Evolutionary conservation across 805 yeast species (phyloP).

Genomic region (Metschnikowia amazonensis): DNA sequence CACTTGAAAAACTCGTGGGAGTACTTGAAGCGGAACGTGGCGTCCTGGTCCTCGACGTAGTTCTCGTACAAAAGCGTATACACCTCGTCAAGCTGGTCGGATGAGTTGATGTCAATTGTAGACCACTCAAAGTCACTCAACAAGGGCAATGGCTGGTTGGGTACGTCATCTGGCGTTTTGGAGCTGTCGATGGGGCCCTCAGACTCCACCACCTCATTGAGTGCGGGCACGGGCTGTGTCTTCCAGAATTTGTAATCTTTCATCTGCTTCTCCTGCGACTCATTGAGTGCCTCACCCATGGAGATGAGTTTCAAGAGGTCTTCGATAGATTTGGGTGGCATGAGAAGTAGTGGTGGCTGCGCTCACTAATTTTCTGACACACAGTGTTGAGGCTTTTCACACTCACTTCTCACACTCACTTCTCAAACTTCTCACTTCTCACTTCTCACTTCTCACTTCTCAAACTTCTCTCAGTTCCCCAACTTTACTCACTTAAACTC

Average conservation of each 20-base stretch:
- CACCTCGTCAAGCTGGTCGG: constrained; percentile 66
- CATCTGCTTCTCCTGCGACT: constrained; percentile 55
- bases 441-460: too few relatives aligned
- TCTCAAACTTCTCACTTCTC: too few relatives aligned
- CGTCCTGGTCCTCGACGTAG: constrained; percentile 93
- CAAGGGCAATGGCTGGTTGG: constrained; percentile 66
- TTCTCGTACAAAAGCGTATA: constrained; percentile 78
- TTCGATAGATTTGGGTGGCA: constrained; percentile 37
- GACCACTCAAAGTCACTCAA: constrained; percentile 86
- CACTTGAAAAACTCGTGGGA: constrained; percentile 78
- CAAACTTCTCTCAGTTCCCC: too few relatives aligned
- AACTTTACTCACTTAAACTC: too few relatives aligned
- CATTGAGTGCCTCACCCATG: constrained; percentile 52
- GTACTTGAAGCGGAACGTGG: constrained; percentile 88
- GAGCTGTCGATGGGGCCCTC: constrained; percentile 79
- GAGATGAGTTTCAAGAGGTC: constrained; percentile 56
- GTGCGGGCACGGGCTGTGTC: constrained; percentile 88
- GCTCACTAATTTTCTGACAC: background rate
- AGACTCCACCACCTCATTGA: constrained; percentile 59
- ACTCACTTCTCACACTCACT: background rate
- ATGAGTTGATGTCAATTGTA: constrained; percentile 57
- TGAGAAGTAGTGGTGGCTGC: background rate
- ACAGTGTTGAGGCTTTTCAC: too few relatives aligned
- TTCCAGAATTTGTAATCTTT: constrained; percentile 95
- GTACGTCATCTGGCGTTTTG: constrained; percentile 70